Conservation (phyloP, 148 eudicot genomes). For the Amaranthus palmeri region DNA sequence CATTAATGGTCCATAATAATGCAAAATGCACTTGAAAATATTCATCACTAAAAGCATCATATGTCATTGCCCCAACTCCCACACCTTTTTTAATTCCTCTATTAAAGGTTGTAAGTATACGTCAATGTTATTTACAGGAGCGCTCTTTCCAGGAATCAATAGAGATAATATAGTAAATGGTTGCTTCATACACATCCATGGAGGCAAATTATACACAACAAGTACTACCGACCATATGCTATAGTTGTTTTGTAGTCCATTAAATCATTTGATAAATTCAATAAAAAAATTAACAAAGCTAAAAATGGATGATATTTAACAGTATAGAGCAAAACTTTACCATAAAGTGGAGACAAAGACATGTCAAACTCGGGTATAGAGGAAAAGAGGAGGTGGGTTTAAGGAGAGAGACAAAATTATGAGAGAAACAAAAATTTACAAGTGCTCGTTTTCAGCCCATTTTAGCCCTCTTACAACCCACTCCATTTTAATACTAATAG, state of each 20-base stretch:
- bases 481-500: too few relatives aligned
- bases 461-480: too few relatives aligned
- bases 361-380: too few relatives aligned
- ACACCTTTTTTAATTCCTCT: slow-evolving; percentile 18
- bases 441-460: too few relatives aligned
- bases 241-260: slow-evolving; percentile 4
- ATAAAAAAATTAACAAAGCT: too few relatives aligned
- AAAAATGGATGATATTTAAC: too few relatives aligned
- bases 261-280: too few relatives aligned
- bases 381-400: too few relatives aligned
- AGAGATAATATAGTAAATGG: slow-evolving; percentile 20
- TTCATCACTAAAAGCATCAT: slow-evolving; percentile 11
- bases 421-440: too few relatives aligned
- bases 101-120: not conserved
- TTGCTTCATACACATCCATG: slow-evolving; percentile 16
- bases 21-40: slow-evolving; percentile 1
- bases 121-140: slow-evolving; percentile 19
- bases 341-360: too few relatives aligned
- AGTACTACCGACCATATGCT: slow-evolving; percentile 29
- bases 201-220: not conserved
- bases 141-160: slow-evolving; percentile 15
- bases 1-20: slow-evolving; percentile 16
- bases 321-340: too few relatives aligned
- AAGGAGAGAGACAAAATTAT: too few relatives aligned
- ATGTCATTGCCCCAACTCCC: slow-evolving; percentile 16